Percentiles rank a stretch among this genome's conserved stretches.
These are phyloP conservation scores for Saturnispora galanensis DNA, from an alignment of 805 yeast species.

Conservation along the genomic window DNA sequence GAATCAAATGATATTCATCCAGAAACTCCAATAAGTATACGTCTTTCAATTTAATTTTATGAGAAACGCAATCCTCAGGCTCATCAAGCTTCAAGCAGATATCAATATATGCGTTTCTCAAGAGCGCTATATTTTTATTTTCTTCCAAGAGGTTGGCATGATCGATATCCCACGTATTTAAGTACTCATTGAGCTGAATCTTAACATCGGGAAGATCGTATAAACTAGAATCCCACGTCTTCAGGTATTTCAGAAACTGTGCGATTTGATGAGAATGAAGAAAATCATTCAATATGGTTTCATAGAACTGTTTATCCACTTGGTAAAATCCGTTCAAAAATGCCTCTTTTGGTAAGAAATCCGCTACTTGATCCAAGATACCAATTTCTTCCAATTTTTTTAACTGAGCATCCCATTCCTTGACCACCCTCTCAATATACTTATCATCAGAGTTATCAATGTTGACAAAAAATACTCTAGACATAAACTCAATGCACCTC, in stretches of 20 bases:
- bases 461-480: conserved; percentile 23
- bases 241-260: conserved; percentile 34
- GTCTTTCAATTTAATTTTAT: conserved; percentile 50
- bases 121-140: conserved; percentile 7
- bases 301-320: conserved; percentile 34
- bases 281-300: conserved; percentile 37
- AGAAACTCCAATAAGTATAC: conserved; percentile 46
- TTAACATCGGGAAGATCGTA: conserved; percentile 40
- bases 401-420: conserved; percentile 62
- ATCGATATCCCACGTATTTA: conserved; percentile 22
- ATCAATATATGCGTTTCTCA: conserved; percentile 38
- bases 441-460: conserved; percentile 17
- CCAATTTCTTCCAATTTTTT: conserved; percentile 39
- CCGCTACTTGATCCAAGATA: conserved; percentile 38
- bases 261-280: conserved; percentile 27
- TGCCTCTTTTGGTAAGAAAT: conserved; percentile 42
- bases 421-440: conserved; percentile 17
- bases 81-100: conserved; percentile 50
- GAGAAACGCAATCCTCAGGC: conserved; percentile 54
- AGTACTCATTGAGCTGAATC: conserved; percentile 37
- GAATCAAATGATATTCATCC: conserved; percentile 52
- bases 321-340: conserved; percentile 14
- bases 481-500: conserved; percentile 42
- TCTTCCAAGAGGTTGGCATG: conserved; percentile 6
- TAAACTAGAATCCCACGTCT: conserved; percentile 48